Evolutionary conservation across 371 early-diverging fungal genomes (phyloP).

Genomic region (Mortierella sp.): DNA sequence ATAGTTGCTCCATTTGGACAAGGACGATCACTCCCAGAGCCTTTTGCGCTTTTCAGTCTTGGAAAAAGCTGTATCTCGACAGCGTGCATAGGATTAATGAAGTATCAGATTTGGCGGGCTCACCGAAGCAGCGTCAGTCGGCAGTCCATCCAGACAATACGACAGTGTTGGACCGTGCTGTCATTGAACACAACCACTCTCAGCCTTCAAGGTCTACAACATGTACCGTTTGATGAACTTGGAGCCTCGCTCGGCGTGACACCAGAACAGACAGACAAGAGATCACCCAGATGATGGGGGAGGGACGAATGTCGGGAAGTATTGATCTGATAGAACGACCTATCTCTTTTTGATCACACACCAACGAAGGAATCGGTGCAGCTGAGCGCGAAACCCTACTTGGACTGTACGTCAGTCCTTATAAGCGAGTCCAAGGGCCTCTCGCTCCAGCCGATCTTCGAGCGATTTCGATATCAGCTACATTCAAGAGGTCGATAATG

Average conservation of each 20-base stretch:
- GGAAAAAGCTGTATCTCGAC: slow-evolving; percentile 92
- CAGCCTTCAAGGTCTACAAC: slow-evolving; percentile 88
- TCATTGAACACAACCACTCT: slow-evolving; percentile 92
- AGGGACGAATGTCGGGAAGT: slow-evolving; percentile 84
- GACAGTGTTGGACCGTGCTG: slow-evolving; percentile 92
- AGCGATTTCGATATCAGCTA: too few relatives aligned
- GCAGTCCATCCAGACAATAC: slow-evolving; percentile 74
- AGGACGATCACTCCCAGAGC: slow-evolving; percentile 84
- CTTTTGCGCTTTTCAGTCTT: slow-evolving; percentile 77
- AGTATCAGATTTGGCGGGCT: slow-evolving; percentile 79
- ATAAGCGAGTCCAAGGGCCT: too few relatives aligned
- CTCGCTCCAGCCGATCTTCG: too few relatives aligned
- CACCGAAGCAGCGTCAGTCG: slow-evolving; percentile 82
- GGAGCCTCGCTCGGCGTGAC: slow-evolving; percentile 80
- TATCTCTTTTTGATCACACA: slow-evolving; percentile 85
- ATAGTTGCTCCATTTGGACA: slow-evolving; percentile 91
- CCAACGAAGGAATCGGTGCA: too few relatives aligned
- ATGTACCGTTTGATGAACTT: slow-evolving; percentile 87
- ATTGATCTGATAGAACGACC: slow-evolving; percentile 91
- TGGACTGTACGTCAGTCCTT: too few relatives aligned
- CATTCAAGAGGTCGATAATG: too few relatives aligned
- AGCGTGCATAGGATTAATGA: slow-evolving; percentile 82
- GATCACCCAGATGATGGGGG: slow-evolving; percentile 89
- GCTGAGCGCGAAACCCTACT: too few relatives aligned
- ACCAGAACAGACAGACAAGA: slow-evolving; percentile 83